phyloP scores from a whole-genome alignment of 352 stramenopile genomes.

The Globisporangium megalacanthum region DNA sequence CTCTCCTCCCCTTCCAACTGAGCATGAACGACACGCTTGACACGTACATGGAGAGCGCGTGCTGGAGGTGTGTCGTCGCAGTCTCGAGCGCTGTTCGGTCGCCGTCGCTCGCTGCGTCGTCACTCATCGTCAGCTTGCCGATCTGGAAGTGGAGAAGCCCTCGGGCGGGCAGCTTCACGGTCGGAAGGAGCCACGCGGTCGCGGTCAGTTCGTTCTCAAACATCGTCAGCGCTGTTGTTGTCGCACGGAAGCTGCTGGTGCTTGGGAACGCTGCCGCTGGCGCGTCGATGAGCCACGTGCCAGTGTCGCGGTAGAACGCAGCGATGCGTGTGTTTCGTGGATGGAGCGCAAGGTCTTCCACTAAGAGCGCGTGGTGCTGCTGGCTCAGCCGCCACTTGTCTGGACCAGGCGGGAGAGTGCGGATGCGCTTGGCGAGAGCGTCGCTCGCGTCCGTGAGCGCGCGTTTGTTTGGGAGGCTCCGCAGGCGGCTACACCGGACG shows the following conservation, averaged over 20 bases:
- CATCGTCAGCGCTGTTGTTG: slow-evolving; percentile 14
- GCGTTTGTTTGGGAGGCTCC: slow-evolving; percentile 5
- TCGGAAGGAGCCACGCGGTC: slow-evolving; percentile 37
- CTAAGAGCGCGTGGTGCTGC: slow-evolving; percentile 19
- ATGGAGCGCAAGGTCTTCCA: slow-evolving; percentile 19
- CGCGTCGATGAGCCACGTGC: slow-evolving; percentile 29
- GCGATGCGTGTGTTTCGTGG: slow-evolving; percentile 26
- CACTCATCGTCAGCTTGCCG: slow-evolving; percentile 24
- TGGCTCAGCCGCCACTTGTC: slow-evolving; percentile 25
- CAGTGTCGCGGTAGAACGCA: slow-evolving; percentile 25
- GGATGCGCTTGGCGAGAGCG: slow-evolving; percentile 3
- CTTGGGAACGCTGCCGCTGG: slow-evolving; percentile 1
- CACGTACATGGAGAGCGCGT: slow-evolving; percentile 33
- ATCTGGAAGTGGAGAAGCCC: slow-evolving; percentile 43
- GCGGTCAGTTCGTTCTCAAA: slow-evolving; percentile 25
- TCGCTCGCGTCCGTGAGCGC: slow-evolving; percentile 15
- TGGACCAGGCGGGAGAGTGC: neutral
- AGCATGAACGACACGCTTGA: neutral
- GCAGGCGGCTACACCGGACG: slow-evolving; percentile 15
- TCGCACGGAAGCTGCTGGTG: slow-evolving; percentile 1
- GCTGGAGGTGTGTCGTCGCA: slow-evolving; percentile 24
- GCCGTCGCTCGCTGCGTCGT: slow-evolving; percentile 3
- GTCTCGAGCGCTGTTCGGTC: slow-evolving; percentile 5
- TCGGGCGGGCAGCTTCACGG: slow-evolving; percentile 29
- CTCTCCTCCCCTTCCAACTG: neutral